Percentiles rank a stretch among this genome's conserved stretches.
phyloP scores from a whole-genome alignment of 2,329 filamentous ascomycete species.

The Cytospora piceicola region DNA sequence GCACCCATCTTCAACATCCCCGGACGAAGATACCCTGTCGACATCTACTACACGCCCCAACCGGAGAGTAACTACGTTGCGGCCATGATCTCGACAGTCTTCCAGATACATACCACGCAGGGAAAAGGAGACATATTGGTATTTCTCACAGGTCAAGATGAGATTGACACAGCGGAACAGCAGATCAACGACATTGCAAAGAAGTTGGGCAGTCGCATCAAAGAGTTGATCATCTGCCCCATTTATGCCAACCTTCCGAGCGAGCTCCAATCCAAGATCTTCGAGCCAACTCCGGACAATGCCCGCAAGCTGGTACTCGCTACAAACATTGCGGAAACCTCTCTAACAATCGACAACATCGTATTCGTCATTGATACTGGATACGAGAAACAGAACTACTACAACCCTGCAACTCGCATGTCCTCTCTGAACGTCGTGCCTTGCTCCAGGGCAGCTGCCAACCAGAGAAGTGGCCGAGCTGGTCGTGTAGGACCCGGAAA shows the following conservation, averaged over 20 bases:
- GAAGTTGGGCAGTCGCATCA: slow-evolving; percentile 82
- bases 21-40: slow-evolving; percentile 84
- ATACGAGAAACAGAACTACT: slow-evolving; percentile 93
- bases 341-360: slow-evolving; percentile 93
- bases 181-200: slow-evolving; percentile 83
- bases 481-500: slow-evolving; percentile 91
- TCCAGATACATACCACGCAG: slow-evolving; percentile 91
- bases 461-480: slow-evolving; percentile 89
- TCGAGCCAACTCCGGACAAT: slow-evolving; percentile 85
- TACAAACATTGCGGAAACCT: slow-evolving; percentile 97
- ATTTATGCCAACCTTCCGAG: slow-evolving; percentile 94
- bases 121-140: slow-evolving; percentile 88
- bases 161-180: slow-evolving; percentile 87
- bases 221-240: slow-evolving; percentile 86
- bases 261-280: slow-evolving; percentile 90
- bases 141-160: slow-evolving; percentile 93
- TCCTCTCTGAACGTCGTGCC: slow-evolving; percentile 89
- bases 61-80: slow-evolving; percentile 94
- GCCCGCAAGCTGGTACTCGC: slow-evolving; percentile 90
- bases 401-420: slow-evolving; percentile 90
- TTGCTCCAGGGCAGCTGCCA: slow-evolving; percentile 87
- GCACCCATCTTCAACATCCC: slow-evolving; percentile 95
- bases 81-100: slow-evolving; percentile 88
- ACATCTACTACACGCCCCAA: slow-evolving; percentile 86
- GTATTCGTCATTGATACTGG: slow-evolving; percentile 95